Percentiles rank a stretch among this genome's conserved stretches.
Conservation (phyloP, 2,329 filamentous ascomycete species). For the Huntiella bhutanensis region DNA sequence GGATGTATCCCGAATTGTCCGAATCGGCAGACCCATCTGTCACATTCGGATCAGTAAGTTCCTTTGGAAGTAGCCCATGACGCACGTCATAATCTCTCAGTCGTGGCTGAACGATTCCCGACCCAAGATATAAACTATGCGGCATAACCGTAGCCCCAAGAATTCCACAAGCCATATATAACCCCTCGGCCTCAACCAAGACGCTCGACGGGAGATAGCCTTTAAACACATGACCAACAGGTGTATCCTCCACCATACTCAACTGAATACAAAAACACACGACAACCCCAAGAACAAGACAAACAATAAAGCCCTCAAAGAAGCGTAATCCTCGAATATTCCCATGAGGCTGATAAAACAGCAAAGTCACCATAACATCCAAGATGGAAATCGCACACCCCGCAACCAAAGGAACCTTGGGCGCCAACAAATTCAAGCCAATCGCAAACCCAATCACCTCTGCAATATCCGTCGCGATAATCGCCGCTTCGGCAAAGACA, state of each 20-base stretch:
- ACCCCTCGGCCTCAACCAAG: constrained; percentile 36
- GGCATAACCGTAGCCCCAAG: constrained; percentile 61
- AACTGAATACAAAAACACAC: constrained; percentile 54
- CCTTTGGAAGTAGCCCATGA: constrained; percentile 30
- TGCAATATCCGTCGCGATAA: constrained; percentile 53
- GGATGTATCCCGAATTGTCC: constrained; percentile 44
- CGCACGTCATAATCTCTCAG: constrained; percentile 43
- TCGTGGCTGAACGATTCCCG: constrained; percentile 48
- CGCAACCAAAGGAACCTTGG: constrained; percentile 43
- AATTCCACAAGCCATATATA: constrained; percentile 59
- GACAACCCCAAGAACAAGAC: constrained; percentile 48
- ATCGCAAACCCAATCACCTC: constrained; percentile 57
- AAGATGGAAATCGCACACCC: constrained; percentile 50
- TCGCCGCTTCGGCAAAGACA: constrained; percentile 43
- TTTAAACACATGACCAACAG: constrained; percentile 39
- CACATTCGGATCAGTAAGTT: constrained; percentile 6
- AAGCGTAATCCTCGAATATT: constrained; percentile 37
- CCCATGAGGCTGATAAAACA: constrained; percentile 45
- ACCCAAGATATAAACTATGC: constrained; percentile 49
- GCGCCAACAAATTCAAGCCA: constrained; percentile 45
- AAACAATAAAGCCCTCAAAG: constrained; percentile 47
- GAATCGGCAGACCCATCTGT: constrained; percentile 14
- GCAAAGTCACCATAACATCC: constrained; percentile 47
- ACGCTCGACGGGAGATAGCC: constrained; percentile 45
- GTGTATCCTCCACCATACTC: constrained; percentile 36